Percentiles rank a stretch among this genome's conserved stretches.
phyloP scores from a whole-genome alignment of 2,329 filamentous ascomycete genomes.

The Xylariaceae sp. region DNA sequence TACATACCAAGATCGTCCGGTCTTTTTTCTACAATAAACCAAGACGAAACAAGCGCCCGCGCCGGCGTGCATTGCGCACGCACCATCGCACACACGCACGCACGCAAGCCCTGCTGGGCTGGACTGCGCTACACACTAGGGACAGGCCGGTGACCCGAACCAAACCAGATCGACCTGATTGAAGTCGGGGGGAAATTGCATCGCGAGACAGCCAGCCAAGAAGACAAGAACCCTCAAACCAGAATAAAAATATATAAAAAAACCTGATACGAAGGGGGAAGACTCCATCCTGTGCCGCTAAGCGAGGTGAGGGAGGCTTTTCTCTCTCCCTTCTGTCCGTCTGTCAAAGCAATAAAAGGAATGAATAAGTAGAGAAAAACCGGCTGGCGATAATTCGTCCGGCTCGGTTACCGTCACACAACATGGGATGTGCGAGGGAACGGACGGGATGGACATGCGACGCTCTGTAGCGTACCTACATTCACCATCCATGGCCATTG shows the following conservation, averaged over 20 bases:
- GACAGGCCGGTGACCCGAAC: too few species aligned
- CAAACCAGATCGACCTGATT: too few species aligned
- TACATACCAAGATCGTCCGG: too few species aligned
- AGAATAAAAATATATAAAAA: background rate
- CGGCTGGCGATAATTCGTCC: too few species aligned
- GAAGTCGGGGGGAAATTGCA: background rate
- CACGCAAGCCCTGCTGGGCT: too few species aligned
- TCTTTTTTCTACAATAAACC: too few species aligned
- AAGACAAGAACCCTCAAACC: background rate
- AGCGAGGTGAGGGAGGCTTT: background rate
- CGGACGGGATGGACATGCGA: background rate
- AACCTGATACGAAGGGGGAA: background rate
- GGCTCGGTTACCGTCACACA: background rate
- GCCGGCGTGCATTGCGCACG: too few species aligned
- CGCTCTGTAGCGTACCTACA: background rate
- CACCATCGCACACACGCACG: too few species aligned
- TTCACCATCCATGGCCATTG: background rate
- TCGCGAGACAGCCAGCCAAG: background rate
- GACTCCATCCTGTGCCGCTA: background rate
- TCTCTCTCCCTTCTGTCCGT: background rate
- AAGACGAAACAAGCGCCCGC: too few species aligned
- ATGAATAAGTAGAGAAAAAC: too few species aligned
- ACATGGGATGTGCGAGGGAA: background rate
- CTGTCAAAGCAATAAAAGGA: too few species aligned
- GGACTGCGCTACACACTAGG: too few species aligned